A percentile compares a stretch with the other conserved stretches of the same genome.
Evolutionary conservation across 1,139 yeast genomes (phyloP).

Genomic region (Lodderomyces oxycetoniae): DNA sequence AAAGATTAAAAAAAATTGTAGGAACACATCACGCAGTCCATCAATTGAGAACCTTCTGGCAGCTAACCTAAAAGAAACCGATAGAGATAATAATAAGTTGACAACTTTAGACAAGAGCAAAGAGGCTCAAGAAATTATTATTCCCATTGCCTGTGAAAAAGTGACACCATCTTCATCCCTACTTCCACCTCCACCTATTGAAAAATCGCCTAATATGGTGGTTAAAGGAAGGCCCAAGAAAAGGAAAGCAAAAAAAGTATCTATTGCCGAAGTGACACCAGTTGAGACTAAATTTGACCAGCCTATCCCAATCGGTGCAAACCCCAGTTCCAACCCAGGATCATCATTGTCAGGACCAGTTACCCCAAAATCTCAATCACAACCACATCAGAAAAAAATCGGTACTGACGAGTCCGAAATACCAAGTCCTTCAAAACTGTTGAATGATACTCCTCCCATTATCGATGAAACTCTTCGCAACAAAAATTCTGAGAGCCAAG

Average conservation of each 20-base stretch:
- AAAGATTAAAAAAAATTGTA: slow-evolving; percentile 18
- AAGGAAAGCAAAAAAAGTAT: slow-evolving; percentile 1
- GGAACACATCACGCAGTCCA: background rate
- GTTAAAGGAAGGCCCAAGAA: slow-evolving; percentile 12
- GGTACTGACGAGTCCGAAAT: no score
- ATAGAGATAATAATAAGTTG: background rate
- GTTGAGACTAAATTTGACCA: no score
- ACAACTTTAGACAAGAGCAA: background rate
- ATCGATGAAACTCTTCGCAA: background rate
- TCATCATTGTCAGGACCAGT: background rate
- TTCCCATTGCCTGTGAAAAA: no score
- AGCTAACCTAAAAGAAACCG: no score
- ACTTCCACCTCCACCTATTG: slow-evolving; percentile 15
- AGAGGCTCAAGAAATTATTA: no score
- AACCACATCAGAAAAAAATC: no score
- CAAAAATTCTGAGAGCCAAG: background rate
- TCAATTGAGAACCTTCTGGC: slow-evolving; percentile 1
- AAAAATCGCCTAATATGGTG: slow-evolving; percentile 13
- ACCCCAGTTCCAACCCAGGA: slow-evolving; percentile 1
- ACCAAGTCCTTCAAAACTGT: no score
- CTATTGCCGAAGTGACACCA: background rate
- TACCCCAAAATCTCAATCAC: no score
- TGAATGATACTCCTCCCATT: no score
- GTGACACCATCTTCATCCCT: slow-evolving; percentile 5
- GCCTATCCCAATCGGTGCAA: no score